Conservation (phyloP, 2,329 filamentous ascomycete genomes). For the Alternaria conjuncta region DNA sequence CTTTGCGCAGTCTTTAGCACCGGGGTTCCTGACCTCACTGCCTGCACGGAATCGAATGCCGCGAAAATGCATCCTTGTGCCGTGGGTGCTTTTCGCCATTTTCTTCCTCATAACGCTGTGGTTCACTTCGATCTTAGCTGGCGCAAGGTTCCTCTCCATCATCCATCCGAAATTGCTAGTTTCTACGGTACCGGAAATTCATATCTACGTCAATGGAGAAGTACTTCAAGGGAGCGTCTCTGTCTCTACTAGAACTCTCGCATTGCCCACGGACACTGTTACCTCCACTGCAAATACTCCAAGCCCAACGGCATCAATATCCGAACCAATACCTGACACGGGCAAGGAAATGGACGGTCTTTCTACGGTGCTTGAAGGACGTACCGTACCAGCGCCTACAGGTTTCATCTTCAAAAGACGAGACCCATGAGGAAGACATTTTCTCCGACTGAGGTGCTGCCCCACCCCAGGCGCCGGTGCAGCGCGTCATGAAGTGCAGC, state of each 20-base stretch:
- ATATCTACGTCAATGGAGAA: conserved; percentile 24
- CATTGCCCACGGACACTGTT: background rate
- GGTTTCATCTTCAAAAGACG: conserved; percentile 8
- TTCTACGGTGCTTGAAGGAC: background rate
- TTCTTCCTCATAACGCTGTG: conserved; percentile 32
- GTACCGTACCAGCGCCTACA: conserved; percentile 2
- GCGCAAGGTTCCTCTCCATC: conserved; percentile 21
- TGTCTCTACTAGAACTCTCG: background rate
- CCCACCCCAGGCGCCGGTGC: conserved; percentile 8
- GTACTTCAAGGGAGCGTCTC: background rate
- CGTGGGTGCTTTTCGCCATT: conserved; percentile 32
- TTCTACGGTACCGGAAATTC: conserved; percentile 18
- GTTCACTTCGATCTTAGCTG: conserved; percentile 30
- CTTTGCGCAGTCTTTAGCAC: conserved; percentile 3
- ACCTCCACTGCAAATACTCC: background rate
- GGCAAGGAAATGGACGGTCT: conserved; percentile 2
- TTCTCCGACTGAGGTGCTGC: background rate
- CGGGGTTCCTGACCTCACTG: conserved; percentile 1
- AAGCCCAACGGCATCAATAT: background rate
- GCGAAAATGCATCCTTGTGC: conserved; percentile 20
- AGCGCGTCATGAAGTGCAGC: conserved; percentile 15
- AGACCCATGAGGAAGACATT: background rate
- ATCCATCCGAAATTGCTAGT: conserved; percentile 13
- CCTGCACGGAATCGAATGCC: conserved; percentile 8
- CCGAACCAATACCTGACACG: background rate